Base-by-base conservation (phyloP, 176 grass and related monocot genomes). In the Musa schizocarpa region DNA sequence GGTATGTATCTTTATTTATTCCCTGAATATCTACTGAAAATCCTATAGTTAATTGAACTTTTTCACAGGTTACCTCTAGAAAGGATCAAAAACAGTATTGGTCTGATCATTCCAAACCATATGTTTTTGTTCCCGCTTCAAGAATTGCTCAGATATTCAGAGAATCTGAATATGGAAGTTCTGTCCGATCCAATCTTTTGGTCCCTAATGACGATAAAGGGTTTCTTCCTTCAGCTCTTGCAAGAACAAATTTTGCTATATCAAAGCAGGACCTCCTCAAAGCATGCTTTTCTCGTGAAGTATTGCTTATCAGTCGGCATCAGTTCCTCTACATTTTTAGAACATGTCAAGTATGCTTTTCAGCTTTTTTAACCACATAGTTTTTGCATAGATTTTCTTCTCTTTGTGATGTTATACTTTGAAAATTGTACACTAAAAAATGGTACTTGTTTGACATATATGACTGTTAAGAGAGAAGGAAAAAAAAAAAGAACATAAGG, bases 41-140 rank as follows among this genome's bases (percentile, higher is more conserved):
- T 0, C 3, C 55, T 24, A 73, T 73, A 25, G 11, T 72, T 17
- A 22, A 80, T 77, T 21, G 54, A 87, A 50, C 2, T 73, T 82
- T 71, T 3, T 79, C 70, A 12, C 63, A 89, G 87, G 84, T 92
- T 54, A 89, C 86, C 21, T 92, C 90, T 68, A 92, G 51, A 68
- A 92, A 92, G 80, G 90, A 92, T 77, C 90, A 92, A 81, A 81
- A 79, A 71, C 86, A 88, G 66, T 92, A 92, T 55, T 92, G 90
- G 84, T 89, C 81, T 51, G 76, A 86, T 27, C 57, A 53, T 65
- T 84, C 86, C 51, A 82, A 78, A 23, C 84, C 79, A 69, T 86
- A 89, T 71, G 69, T 16, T 8, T 89, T 89, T 74, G 29, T 92
- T 84, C 65, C 86, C 78, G 72, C 79, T 11, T 80, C 83, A 34